phyloP scores from a whole-genome alignment of 495 filamentous ascomycete genomes.

The Penicillium bialowiezense region DNA sequence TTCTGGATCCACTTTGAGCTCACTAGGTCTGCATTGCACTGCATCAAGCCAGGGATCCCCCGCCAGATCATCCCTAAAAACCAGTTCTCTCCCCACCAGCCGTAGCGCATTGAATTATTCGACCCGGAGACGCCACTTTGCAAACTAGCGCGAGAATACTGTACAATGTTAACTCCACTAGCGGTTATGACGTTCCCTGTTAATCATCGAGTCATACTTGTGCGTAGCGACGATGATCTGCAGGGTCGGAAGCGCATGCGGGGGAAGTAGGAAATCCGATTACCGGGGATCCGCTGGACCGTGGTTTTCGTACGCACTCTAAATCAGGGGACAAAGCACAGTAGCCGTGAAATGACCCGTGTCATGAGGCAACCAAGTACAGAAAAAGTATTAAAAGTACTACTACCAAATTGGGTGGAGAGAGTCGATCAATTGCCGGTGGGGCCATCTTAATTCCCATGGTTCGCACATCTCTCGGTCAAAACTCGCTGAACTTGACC shows the following conservation, averaged over 20 bases:
- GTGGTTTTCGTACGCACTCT: not conserved
- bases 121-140: conserved; percentile 1
- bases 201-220: not conserved
- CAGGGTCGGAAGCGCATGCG: conserved; percentile 6
- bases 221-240: conserved; percentile 7
- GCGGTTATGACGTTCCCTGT: conserved; percentile 6
- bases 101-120: conserved; percentile 3
- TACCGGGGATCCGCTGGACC: not conserved
- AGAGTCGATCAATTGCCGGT: not conserved
- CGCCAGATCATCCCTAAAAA: conserved; percentile 7
- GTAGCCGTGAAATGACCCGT: no score
- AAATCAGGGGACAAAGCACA: not conserved
- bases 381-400: no score
- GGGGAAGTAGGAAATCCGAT: not conserved
- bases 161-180: no score
- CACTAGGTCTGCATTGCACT: not conserved
- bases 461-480: conserved; percentile 28
- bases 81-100: not conserved
- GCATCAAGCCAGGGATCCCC: not conserved
- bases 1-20: not conserved
- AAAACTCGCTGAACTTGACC: conserved; percentile 24
- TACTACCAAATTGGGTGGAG: not conserved
- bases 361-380: no score
- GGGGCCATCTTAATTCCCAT: conserved; percentile 2
- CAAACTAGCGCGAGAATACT: not conserved